Base-by-base conservation (phyloP, 2,329 filamentous ascomycete species). In the Daldinia eschscholtzii region DNA sequence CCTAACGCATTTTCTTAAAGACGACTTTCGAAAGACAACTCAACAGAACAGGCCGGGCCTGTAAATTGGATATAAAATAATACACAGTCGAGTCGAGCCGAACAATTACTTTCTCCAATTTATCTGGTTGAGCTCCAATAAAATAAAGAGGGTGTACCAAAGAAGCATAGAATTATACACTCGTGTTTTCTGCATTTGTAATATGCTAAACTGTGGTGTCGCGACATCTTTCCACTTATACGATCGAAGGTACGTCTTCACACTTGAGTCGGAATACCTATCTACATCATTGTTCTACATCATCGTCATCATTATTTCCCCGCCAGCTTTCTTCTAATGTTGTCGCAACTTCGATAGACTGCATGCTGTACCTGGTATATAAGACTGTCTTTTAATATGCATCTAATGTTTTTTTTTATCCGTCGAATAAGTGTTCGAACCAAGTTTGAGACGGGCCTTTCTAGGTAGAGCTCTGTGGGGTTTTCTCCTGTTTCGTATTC, bases 21-120 rank as follows among this genome's bases (percentile, higher is more conserved):
- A 52, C 48, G 35, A 28, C 13, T 50, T 33, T 35, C 41, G 39
- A 41, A 59, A 44, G 12, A 55, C 35, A 53, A 53, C n/a, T 18
- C 28, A 62, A 42, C 65, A 56, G 58, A 62, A 42, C 65, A 56
- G 58, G 62, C 62, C 52, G 62, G 62, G 62, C 65, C 68, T 70
- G 65, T 58, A n/a, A 58, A 30, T 61, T 39, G 50, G 58, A 52
- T 52, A 52, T 52, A 52, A 28, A 15, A 50, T 13, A 42, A 60
- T 57, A 33, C 53, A 46, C 39, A 18, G 26, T 39, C 53, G 39
- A 55, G 20, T 39, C 52, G 39, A 55, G 12, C 28, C 37, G 37
- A 57, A 41, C 64, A 28, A 28, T 30, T 50, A 10, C 46, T 18
- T 50, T 50, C 26, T 23, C 48, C 37, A 50, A 57, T 60, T 64